These are phyloP conservation scores for Stagonosporopsis chrysanthemi DNA, from an alignment of 2,329 filamentous ascomycete species.

Conservation along the genomic window DNA sequence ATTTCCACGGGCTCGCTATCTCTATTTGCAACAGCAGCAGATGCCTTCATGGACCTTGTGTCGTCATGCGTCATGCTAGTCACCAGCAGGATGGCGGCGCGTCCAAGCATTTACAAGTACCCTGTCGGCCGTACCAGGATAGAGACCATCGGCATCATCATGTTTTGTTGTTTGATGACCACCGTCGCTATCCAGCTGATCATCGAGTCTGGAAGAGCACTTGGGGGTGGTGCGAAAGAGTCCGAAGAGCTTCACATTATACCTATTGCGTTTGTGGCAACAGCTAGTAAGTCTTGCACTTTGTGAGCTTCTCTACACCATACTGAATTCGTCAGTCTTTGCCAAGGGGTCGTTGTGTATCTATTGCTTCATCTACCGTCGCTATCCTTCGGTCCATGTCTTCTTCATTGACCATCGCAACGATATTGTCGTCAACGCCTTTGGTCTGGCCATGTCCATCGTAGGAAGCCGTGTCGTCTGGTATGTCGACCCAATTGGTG, in stretches of 20 bases:
- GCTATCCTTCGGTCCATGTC: constrained; percentile 63
- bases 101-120: constrained; percentile 68
- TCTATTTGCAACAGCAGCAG: constrained; percentile 70
- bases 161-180: constrained; percentile 72
- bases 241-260: constrained; percentile 60
- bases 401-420: constrained; percentile 67
- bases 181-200: constrained; percentile 70
- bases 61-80: constrained; percentile 69
- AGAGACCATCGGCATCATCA: constrained; percentile 70
- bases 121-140: constrained; percentile 69
- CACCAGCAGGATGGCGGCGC: constrained; percentile 65
- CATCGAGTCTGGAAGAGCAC: constrained; percentile 63
- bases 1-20: constrained; percentile 67
- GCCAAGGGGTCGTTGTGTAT: constrained; percentile 62
- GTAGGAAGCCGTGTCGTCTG: constrained; percentile 62
- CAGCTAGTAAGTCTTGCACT: constrained; percentile 57
- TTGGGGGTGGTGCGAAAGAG: constrained; percentile 56
- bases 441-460: constrained; percentile 64
- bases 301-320: constrained; percentile 3
- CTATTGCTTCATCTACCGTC: constrained; percentile 62
- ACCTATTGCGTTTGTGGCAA: constrained; percentile 62
- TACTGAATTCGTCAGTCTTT: constrained; percentile 51
- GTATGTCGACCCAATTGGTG: constrained; percentile 69
- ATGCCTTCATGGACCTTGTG: constrained; percentile 71
- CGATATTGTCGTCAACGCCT: constrained; percentile 63